Percentiles rank a stretch among this genome's conserved stretches.
These are phyloP conservation scores for Colletotrichum cereale DNA, from an alignment of 2,329 filamentous ascomycete genomes.

Conservation along the genomic window DNA sequence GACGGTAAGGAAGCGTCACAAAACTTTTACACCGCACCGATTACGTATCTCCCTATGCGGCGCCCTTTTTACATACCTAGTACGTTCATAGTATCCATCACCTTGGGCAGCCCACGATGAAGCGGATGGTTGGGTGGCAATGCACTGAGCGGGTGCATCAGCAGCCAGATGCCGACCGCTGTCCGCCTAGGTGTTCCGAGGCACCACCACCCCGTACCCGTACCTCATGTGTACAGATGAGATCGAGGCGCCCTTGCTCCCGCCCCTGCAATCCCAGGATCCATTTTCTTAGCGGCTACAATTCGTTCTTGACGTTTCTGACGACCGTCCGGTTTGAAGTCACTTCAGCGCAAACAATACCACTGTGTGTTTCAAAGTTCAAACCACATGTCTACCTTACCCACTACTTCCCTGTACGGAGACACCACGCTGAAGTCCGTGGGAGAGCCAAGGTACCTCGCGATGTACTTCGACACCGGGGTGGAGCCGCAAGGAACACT, in stretches of 20 bases:
- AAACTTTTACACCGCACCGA: background rate
- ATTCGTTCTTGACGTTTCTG: constrained; percentile 35
- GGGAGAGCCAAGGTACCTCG: background rate
- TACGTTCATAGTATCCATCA: background rate
- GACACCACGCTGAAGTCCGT: constrained; percentile 12
- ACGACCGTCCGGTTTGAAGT: constrained; percentile 38
- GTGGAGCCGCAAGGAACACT: constrained; percentile 38
- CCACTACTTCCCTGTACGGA: constrained; percentile 21
- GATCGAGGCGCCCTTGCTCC: constrained; percentile 19
- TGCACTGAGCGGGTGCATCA: background rate
- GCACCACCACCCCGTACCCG: constrained; percentile 12
- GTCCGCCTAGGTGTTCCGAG: constrained; percentile 28
- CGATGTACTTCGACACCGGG: background rate
- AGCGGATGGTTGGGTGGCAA: background rate
- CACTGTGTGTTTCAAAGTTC: constrained; percentile 39
- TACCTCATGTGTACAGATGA: constrained; percentile 20
- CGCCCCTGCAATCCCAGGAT: constrained; percentile 19
- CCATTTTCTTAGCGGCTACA: constrained; percentile 17
- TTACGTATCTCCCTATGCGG: too few relatives aligned
- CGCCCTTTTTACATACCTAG: background rate
- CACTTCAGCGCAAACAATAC: constrained; percentile 39
- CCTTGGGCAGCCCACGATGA: background rate
- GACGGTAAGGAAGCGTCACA: background rate
- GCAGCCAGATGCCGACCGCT: constrained; percentile 33
- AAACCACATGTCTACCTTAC: constrained; percentile 30